These are phyloP conservation scores for Candida methanosorbosa DNA, from an alignment of 805 yeast species.

Conservation along the genomic window DNA sequence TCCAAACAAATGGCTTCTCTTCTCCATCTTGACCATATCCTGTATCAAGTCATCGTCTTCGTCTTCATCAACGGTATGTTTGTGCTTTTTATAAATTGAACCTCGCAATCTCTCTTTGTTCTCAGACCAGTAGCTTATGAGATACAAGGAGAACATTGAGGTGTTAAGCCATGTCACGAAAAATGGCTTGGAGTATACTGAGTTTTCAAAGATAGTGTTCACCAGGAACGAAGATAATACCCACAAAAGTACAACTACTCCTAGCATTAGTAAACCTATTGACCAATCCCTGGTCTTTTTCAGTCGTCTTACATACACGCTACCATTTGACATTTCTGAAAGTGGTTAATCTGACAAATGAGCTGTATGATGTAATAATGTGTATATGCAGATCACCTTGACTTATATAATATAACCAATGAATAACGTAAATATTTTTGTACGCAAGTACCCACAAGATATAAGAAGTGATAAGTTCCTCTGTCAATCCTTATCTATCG, in stretches of 20 bases:
- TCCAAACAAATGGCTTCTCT: too few species aligned
- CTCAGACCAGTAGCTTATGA: constrained; percentile 42
- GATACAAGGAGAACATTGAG: constrained; percentile 69
- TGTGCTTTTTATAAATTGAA: constrained; percentile 1
- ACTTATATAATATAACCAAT: too few species aligned
- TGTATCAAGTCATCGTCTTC: background rate
- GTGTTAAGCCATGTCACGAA: constrained; percentile 90
- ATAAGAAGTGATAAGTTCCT: too few species aligned
- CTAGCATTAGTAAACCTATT: constrained; percentile 64
- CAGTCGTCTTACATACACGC: background rate
- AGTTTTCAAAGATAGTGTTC: constrained; percentile 63
- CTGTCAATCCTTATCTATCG: too few species aligned
- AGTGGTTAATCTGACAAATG: background rate
- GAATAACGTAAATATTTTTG: too few species aligned
- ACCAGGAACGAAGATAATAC: constrained; percentile 83
- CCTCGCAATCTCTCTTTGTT: too few species aligned
- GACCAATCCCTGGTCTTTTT: constrained; percentile 45
- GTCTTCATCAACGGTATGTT: background rate
- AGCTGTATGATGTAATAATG: too few species aligned
- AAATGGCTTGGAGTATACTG: constrained; percentile 75
- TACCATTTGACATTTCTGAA: background rate
- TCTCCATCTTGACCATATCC: too few species aligned
- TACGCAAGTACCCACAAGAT: too few species aligned
- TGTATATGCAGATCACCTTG: too few species aligned
- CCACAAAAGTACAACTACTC: constrained; percentile 80